Base-by-base conservation (phyloP, 1,284 basidiomycete genomes). In the Trichosporon sp. region DNA sequence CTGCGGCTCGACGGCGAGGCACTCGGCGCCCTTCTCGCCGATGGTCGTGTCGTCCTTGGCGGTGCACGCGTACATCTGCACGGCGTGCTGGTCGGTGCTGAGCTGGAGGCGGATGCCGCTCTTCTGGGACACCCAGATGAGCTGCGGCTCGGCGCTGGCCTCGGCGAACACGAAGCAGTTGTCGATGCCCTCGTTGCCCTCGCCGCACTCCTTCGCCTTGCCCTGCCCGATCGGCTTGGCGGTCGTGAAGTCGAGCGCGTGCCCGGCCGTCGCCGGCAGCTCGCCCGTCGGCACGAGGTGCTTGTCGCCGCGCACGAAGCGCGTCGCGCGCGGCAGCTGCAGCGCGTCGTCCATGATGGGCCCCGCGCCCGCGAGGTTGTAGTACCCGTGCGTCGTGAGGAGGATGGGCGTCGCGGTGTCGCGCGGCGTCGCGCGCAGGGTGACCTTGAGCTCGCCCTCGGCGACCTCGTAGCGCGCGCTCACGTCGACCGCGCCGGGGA, bases 1-100 rank as follows among this genome's bases (percentile, higher is more conserved):
- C 68, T 80, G 78, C 11, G 78, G 76, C 70, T 80, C 78, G 62
- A 80, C 73, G 2, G 77, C 78, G 21, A 80, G 65, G 58, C 75
- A 75, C 62, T 75, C 71, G 8, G 75, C 66, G 6, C 56, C 56
- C 13, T 11, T n/a, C 31, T 56, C 47, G 2, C 72, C 68, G 5
- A 70, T 15, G 13, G 63, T 64, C 11, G 62, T 69, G n/a, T 56
- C 62, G 47, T 73, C 69, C 58, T 72, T 69, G 2, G 66, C 72
- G 3, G 53, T 60, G 60, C 76, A 76, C 5, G 64, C 56, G 71
- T 77, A 80, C 3, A 80, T 32, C 72, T 80, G 78, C 21, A 76
- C 44, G 18, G 75, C 68, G 7, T 70, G 71, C 71, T 76, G 74
- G 69, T 80, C 78, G 25, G 78, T 80, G 44, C 62, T 56, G 15